Evolutionary conservation across 352 stramenopile species (phyloP).

Genomic region (Pythium biforme): DNA sequence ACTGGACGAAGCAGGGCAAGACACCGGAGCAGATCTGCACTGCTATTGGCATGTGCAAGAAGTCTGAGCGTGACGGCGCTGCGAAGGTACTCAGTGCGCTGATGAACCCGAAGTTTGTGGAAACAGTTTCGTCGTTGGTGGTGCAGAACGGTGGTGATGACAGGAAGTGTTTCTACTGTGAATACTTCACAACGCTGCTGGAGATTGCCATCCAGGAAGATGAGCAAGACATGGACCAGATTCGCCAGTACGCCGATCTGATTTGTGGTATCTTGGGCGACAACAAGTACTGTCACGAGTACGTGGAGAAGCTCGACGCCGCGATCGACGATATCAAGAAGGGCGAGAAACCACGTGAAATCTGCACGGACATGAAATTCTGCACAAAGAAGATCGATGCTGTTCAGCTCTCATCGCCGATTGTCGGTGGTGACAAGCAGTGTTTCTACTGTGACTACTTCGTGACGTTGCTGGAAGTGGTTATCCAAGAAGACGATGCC

Average conservation of each 20-base stretch:
- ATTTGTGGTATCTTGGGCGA: slow-evolving; percentile 67
- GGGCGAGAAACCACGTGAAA: slow-evolving; percentile 57
- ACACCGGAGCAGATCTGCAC: slow-evolving; percentile 44
- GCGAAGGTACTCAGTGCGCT: background rate
- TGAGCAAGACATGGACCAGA: slow-evolving; percentile 46
- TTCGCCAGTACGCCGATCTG: slow-evolving; percentile 70
- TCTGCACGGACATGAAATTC: slow-evolving; percentile 33
- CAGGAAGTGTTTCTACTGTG: slow-evolving; percentile 61
- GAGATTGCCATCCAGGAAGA: slow-evolving; percentile 62
- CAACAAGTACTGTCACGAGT: slow-evolving; percentile 61
- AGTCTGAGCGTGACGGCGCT: background rate
- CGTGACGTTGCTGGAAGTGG: slow-evolving; percentile 57
- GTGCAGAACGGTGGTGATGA: slow-evolving; percentile 9
- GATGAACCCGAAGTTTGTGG: background rate
- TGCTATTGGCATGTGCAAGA: slow-evolving; percentile 39
- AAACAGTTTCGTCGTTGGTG: slow-evolving; percentile 5
- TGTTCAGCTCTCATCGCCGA: background rate
- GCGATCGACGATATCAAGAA: slow-evolving; percentile 60
- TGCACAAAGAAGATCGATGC: background rate
- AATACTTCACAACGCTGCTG: slow-evolving; percentile 58
- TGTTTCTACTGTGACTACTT: slow-evolving; percentile 71
- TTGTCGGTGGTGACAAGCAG: slow-evolving; percentile 28
- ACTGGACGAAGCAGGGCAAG: slow-evolving; percentile 46
- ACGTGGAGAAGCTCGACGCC: slow-evolving; percentile 62
- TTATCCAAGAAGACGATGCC: slow-evolving; percentile 52